Percentiles rank a stretch among this genome's conserved stretches.
These are phyloP conservation scores for Trypanosoma caninum DNA, from an alignment of 208 protist genomes.

Conservation along the genomic window DNA sequence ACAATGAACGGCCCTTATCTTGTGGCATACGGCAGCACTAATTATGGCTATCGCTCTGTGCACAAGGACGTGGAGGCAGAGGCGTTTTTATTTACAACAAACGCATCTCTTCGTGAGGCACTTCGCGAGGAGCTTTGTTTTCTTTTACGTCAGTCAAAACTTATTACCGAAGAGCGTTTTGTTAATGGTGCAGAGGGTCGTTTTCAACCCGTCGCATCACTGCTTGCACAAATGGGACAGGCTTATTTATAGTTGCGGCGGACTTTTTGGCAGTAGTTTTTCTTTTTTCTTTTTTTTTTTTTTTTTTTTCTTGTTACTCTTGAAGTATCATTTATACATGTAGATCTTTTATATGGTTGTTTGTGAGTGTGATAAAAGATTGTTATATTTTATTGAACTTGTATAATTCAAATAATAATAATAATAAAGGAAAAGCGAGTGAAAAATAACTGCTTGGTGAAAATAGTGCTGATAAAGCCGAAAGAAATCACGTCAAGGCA, in stretches of 20 bases:
- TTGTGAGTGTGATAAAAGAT: background rate
- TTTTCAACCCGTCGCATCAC: constrained; percentile 75
- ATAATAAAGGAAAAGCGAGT: too few relatives aligned
- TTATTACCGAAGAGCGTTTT: constrained; percentile 54
- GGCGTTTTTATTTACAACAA: constrained; percentile 58
- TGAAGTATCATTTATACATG: background rate
- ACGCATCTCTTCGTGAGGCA: constrained; percentile 42
- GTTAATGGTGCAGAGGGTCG: constrained; percentile 42
- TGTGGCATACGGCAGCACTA: constrained; percentile 85
- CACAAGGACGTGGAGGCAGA: constrained; percentile 83
- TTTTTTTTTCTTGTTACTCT: background rate
- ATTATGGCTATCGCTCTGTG: constrained; percentile 84
- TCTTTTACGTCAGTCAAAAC: constrained; percentile 45
- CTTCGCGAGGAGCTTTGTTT: constrained; percentile 59
- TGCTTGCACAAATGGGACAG: constrained; percentile 69
- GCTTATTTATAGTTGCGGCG: constrained; percentile 50
- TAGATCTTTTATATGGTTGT: too few relatives aligned
- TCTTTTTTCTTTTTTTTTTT: constrained; percentile 7
- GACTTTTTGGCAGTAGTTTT: background rate
- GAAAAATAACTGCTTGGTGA: too few relatives aligned
- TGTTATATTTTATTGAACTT: too few relatives aligned
- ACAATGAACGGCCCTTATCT: constrained; percentile 39
- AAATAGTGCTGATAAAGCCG: too few relatives aligned
- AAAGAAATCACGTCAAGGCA: too few relatives aligned
- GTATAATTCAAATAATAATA: too few relatives aligned